Conservation (phyloP, 2,329 filamentous ascomycete species). For the Botrytis fragariae region DNA sequence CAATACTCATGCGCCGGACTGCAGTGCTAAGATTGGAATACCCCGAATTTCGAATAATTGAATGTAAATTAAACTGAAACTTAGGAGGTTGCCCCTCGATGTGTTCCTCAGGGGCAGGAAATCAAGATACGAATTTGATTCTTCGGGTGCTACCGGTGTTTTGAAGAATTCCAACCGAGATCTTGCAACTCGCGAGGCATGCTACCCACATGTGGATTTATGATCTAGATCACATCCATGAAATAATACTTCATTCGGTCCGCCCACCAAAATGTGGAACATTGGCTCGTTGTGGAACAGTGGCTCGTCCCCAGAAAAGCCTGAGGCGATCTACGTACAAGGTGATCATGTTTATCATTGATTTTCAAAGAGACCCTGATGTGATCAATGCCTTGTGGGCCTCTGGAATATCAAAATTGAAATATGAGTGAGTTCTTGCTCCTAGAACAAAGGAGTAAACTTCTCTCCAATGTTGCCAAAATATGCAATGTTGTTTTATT, state of each 20-base stretch:
- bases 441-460: not conserved
- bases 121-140: not conserved
- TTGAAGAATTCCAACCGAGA: not conserved
- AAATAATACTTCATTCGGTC: not conserved
- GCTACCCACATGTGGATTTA: conserved; percentile 3
- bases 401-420: not conserved
- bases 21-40: not conserved
- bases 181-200: not conserved
- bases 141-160: not conserved
- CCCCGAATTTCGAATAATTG: not conserved
- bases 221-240: not conserved
- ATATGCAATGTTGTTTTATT: not conserved
- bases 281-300: conserved; percentile 4
- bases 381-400: not conserved
- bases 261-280: conserved; percentile 5
- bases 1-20: not conserved
- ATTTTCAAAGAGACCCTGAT: not conserved
- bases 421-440: not conserved
- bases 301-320: not conserved
- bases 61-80: not conserved
- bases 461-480: not conserved
- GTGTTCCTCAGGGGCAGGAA: not conserved
- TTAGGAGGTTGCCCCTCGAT: not conserved
- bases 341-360: not conserved
- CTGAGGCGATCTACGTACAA: conserved; percentile 7